phyloP scores from a whole-genome alignment of 805 yeast genomes.

The Candida piceae region DNA sequence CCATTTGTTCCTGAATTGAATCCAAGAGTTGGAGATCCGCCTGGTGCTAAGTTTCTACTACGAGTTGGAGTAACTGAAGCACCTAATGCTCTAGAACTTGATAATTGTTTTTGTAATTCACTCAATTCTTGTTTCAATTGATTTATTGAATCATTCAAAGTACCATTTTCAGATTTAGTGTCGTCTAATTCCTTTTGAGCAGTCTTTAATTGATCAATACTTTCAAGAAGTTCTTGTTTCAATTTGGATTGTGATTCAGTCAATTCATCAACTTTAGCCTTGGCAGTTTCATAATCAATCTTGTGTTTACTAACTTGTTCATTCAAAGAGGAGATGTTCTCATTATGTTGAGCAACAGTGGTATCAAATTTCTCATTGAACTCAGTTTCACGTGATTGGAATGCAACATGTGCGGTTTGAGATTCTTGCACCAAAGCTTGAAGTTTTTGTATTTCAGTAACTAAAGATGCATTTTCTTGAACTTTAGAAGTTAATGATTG shows the following conservation, averaged over 20 bases:
- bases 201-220: conserved; percentile 54
- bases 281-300: conserved; percentile 52
- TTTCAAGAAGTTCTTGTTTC: conserved; percentile 57
- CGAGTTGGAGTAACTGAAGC: conserved; percentile 13
- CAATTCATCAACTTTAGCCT: conserved; percentile 53
- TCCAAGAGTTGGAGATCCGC: conserved; percentile 18
- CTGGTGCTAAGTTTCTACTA: conserved; percentile 8
- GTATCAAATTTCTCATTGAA: conserved; percentile 42
- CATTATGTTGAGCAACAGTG: conserved; percentile 43
- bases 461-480: conserved; percentile 73
- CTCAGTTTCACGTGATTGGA: conserved; percentile 52
- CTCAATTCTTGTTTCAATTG: conserved; percentile 41
- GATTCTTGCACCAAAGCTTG: conserved; percentile 51
- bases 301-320: conserved; percentile 52
- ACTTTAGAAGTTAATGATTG: conserved; percentile 75
- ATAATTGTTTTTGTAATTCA: conserved; percentile 29
- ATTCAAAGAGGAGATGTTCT: conserved; percentile 45
- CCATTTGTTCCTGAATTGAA: conserved; percentile 18
- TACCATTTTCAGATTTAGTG: conserved; percentile 59
- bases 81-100: conserved; percentile 14
- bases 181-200: conserved; percentile 56
- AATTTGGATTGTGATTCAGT: conserved; percentile 56
- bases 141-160: conserved; percentile 57
- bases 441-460: conserved; percentile 52
- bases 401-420: conserved; percentile 44